A percentile compares a stretch with the other conserved stretches of the same genome.
Evolutionary conservation across 192 early-diverging fungal species (phyloP).

Genomic region (Backusella tuberculispora): DNA sequence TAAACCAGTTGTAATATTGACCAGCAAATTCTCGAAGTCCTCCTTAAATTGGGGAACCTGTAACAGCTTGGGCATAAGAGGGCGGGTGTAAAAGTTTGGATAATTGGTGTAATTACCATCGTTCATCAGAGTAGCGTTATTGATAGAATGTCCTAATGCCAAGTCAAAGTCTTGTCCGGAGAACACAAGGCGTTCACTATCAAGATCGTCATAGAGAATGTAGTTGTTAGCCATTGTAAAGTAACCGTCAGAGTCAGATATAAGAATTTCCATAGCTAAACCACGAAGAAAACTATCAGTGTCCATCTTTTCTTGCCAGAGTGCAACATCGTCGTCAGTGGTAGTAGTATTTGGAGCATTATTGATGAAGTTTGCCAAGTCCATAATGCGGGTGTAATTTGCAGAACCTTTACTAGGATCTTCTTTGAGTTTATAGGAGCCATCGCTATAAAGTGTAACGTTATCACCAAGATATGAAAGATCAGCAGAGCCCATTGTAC

Average conservation of each 20-base stretch:
- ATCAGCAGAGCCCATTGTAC: neutral
- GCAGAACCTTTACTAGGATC: neutral
- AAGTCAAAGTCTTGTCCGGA: conserved; percentile 15
- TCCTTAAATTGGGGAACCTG: conserved; percentile 8
- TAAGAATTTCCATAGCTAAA: conserved; percentile 27
- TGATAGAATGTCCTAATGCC: neutral
- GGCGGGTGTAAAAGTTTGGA: neutral
- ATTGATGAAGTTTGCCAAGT: neutral
- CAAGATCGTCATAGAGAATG: conserved; percentile 25
- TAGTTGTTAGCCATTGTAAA: conserved; percentile 21
- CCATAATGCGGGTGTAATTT: conserved; percentile 3
- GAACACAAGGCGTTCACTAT: conserved; percentile 13
- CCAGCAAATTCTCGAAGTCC: neutral
- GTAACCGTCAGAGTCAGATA: conserved; percentile 12
- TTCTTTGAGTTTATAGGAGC: conserved; percentile 11
- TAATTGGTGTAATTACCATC: conserved; percentile 1
- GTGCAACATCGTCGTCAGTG: neutral
- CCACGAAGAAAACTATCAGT: conserved; percentile 28
- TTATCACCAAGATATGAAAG: conserved; percentile 16
- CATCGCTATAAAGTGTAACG: neutral
- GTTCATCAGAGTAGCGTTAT: neutral
- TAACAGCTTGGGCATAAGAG: conserved; percentile 4
- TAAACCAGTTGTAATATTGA: conserved; percentile 2
- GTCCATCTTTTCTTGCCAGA: conserved; percentile 19
- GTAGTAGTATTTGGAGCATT: neutral